A percentile compares a stretch with the other conserved stretches of the same genome.
Conservation (phyloP, 441 rosid species). For the Euphorbia neoarborescens region DNA sequence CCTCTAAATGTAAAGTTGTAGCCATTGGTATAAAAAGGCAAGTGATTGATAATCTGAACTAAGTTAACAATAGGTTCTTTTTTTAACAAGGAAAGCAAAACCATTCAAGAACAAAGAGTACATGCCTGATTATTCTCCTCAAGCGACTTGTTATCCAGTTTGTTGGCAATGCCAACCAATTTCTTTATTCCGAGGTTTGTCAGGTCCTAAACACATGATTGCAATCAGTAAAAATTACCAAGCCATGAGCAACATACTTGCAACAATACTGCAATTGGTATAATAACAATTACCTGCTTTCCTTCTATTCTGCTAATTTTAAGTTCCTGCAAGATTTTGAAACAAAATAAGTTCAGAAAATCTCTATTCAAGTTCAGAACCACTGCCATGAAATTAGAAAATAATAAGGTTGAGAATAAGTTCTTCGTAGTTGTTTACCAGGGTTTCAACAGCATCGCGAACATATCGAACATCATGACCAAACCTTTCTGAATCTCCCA, state of each 20-base stretch:
- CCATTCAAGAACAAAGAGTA: slow-evolving; percentile 2
- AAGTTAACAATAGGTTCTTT: not conserved
- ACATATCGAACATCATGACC: slow-evolving; percentile 46
- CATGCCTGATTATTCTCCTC: slow-evolving; percentile 49
- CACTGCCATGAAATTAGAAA: not conserved
- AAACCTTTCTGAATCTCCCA: slow-evolving; percentile 38
- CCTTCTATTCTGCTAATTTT: slow-evolving; percentile 69
- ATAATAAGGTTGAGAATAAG: not conserved
- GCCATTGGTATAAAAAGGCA: not conserved
- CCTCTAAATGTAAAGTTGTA: not conserved
- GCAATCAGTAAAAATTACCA: slow-evolving; percentile 19
- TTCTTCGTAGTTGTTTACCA: slow-evolving; percentile 38
- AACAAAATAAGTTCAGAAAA: slow-evolving; percentile 6
- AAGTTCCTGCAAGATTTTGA: slow-evolving; percentile 36
- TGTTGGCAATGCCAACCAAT: slow-evolving; percentile 39
- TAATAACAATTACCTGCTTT: slow-evolving; percentile 54
- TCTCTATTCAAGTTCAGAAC: slow-evolving; percentile 9
- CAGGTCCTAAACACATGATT: slow-evolving; percentile 32
- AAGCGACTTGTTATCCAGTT: slow-evolving; percentile 29
- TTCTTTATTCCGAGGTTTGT: slow-evolving; percentile 49
- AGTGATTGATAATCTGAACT: not conserved
- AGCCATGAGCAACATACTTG: not conserved
- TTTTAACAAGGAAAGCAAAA: not conserved
- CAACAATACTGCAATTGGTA: slow-evolving; percentile 2
- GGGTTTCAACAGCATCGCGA: slow-evolving; percentile 55